Evolutionary conservation across 768 basidiomycete species (phyloP).

Genomic region (Crepidotus variabilis): DNA sequence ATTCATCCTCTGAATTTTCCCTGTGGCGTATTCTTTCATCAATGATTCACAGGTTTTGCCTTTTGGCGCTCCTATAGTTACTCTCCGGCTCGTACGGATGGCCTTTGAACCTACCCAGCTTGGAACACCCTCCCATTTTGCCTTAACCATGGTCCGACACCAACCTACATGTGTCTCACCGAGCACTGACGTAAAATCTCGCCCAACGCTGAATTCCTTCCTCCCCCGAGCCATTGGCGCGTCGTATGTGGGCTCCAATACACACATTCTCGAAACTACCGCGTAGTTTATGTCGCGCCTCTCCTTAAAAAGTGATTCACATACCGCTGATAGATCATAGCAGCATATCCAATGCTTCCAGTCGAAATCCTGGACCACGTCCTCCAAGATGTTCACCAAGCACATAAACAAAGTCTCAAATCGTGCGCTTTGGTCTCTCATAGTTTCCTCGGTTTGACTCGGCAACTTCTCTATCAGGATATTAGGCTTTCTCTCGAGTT

Average conservation of each 20-base stretch:
- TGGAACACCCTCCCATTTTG: not conserved
- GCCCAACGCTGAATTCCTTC: not conserved
- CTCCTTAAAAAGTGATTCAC: not conserved
- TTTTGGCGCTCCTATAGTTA: too few relatives aligned
- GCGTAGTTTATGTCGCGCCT: not conserved
- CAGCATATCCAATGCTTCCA: conserved; percentile 3
- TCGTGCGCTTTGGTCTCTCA: conserved; percentile 10
- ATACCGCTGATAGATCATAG: not conserved
- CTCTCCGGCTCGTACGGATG: too few relatives aligned
- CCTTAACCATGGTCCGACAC: not conserved
- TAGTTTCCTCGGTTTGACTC: conserved; percentile 7
- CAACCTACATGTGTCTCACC: not conserved
- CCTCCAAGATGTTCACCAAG: conserved; percentile 3
- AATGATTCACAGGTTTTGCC: too few relatives aligned
- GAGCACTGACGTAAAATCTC: not conserved
- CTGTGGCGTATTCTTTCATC: not conserved
- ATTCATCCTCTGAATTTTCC: not conserved
- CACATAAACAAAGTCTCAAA: conserved; percentile 4
- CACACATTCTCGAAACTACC: not conserved
- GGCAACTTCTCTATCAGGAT: conserved; percentile 12
- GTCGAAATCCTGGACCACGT: conserved; percentile 12
- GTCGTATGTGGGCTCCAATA: not conserved
- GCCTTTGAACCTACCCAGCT: too few relatives aligned
- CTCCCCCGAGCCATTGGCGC: not conserved
- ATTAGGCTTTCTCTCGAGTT: conserved; percentile 7